These are phyloP conservation scores for Hermanozyma aechmeae DNA, from an alignment of 805 yeast species.

Conservation along the genomic window DNA sequence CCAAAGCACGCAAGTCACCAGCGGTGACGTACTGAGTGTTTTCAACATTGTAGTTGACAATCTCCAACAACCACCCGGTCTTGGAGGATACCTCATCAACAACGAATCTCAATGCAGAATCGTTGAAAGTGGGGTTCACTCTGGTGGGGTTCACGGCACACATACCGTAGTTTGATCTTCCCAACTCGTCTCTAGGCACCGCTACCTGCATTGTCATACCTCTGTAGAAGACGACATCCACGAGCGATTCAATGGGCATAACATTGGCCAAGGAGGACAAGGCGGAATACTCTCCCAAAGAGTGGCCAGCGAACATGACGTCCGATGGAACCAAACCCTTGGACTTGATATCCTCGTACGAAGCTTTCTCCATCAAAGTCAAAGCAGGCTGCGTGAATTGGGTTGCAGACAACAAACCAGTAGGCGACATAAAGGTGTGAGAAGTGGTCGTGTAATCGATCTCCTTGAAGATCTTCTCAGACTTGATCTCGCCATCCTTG, in stretches of 20 bases:
- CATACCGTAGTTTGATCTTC: slow-evolving; percentile 99
- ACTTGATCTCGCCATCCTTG: slow-evolving; percentile 70
- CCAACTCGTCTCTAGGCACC: slow-evolving; percentile 90
- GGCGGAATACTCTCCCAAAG: slow-evolving; percentile 98
- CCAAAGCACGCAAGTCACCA: slow-evolving; percentile 95
- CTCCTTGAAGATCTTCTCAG: slow-evolving; percentile 93
- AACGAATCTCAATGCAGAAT: slow-evolving; percentile 89
- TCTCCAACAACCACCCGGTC: slow-evolving; percentile 93
- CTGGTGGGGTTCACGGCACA: slow-evolving; percentile 97
- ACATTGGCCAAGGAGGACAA: slow-evolving; percentile 95
- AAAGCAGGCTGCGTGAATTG: slow-evolving; percentile 99
- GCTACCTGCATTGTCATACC: slow-evolving; percentile 99
- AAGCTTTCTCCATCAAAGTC: slow-evolving; percentile 98
- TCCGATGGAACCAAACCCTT: slow-evolving; percentile 93
- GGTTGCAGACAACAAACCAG: slow-evolving; percentile 94
- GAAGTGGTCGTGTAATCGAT: slow-evolving; percentile 76
- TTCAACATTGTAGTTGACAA: slow-evolving; percentile 96
- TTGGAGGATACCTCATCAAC: slow-evolving; percentile 77
- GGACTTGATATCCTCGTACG: slow-evolving; percentile 93
- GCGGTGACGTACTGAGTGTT: slow-evolving; percentile 98
- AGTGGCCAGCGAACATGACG: slow-evolving; percentile 97
- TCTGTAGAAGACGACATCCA: slow-evolving; percentile 97
- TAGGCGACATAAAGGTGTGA: slow-evolving; percentile 82
- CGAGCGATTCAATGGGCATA: slow-evolving; percentile 95
- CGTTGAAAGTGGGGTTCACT: slow-evolving; percentile 79